Conservation (phyloP, 352 stramenopile genomes). For the Globisporangium spinosum region DNA sequence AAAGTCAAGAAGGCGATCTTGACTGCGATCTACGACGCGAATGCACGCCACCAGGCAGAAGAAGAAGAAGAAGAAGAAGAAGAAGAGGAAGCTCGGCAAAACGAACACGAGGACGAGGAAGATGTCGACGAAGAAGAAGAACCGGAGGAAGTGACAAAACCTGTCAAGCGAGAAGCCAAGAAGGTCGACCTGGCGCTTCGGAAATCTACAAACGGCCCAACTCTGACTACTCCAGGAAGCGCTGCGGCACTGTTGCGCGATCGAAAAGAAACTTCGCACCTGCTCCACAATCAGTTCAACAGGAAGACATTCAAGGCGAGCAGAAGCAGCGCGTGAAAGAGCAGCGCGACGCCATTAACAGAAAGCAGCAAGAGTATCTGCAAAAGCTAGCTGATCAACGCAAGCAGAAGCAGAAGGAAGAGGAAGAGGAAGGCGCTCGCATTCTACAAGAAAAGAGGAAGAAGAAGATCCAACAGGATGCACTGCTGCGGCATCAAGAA, state of each 20-base stretch:
- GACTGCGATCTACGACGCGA: constrained; percentile 49
- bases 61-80: constrained; percentile 30
- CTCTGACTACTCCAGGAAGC: neutral
- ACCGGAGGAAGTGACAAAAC: neutral
- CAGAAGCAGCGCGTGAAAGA: constrained; percentile 44
- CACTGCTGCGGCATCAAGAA: constrained; percentile 51
- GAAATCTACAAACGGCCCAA: constrained; percentile 4
- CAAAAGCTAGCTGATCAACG: constrained; percentile 54
- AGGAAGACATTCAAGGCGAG: constrained; percentile 23
- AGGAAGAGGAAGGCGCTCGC: constrained; percentile 67
- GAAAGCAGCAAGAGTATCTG: constrained; percentile 73
- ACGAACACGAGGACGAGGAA: constrained; percentile 11
- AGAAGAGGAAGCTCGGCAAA: constrained; percentile 5
- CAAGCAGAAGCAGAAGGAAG: constrained; percentile 63
- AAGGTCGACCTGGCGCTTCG: neutral
- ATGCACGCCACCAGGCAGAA: constrained; percentile 25
- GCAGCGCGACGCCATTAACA: constrained; percentile 42
- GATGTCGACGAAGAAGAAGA: neutral
- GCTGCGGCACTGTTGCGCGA: constrained; percentile 5
- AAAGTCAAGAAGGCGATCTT: constrained; percentile 55
- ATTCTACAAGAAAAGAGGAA: constrained; percentile 52
- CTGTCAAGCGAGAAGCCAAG: neutral
- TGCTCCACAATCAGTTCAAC: neutral
- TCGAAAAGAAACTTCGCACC: constrained; percentile 9
- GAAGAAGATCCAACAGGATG: constrained; percentile 48